Percentiles rank a stretch among this genome's conserved stretches.
phyloP scores from a whole-genome alignment of 352 stramenopile species.

The Aphanomyces euteiches region DNA sequence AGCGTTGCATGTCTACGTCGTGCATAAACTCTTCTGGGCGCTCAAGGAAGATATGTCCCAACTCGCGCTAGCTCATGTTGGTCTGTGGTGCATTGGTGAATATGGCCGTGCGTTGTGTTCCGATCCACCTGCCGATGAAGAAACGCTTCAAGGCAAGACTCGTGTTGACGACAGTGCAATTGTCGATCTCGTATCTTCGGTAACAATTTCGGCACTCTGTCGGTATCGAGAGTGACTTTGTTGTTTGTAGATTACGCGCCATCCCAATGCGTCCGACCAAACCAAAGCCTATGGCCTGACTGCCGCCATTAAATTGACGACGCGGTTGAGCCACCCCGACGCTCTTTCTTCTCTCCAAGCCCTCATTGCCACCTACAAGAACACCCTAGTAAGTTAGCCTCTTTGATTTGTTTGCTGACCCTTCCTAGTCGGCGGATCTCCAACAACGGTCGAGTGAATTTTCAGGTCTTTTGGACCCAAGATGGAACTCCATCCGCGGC shows the following conservation, averaged over 20 bases:
- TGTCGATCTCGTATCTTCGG: constrained; percentile 61
- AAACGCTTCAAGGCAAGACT: constrained; percentile 56
- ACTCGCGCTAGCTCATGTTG: constrained; percentile 94
- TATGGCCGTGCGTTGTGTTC: constrained; percentile 91
- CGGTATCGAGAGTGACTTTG: background rate
- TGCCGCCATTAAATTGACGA: constrained; percentile 94
- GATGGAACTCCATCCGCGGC: constrained; percentile 63
- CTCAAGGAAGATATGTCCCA: constrained; percentile 94
- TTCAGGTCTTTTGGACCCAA: constrained; percentile 76
- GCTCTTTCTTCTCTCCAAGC: constrained; percentile 76
- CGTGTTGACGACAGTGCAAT: constrained; percentile 61
- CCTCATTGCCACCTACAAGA: constrained; percentile 88
- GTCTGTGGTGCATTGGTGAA: constrained; percentile 98
- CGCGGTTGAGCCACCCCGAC: constrained; percentile 72
- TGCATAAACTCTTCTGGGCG: constrained; percentile 96
- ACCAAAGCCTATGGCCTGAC: constrained; percentile 84
- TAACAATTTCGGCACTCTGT: constrained; percentile 4
- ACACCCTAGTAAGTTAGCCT: constrained; percentile 59
- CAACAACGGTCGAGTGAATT: constrained; percentile 97
- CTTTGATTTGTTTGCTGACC: background rate
- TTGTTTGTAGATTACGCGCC: constrained; percentile 58
- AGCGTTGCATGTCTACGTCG: constrained; percentile 91
- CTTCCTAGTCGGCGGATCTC: constrained; percentile 83
- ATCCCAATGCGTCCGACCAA: constrained; percentile 75
- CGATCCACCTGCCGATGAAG: constrained; percentile 52